Evolutionary conservation across 306 rosid species (phyloP), one percentile per base, ranked within the genome.

Genomic region (Ochetophila trinervis): DNA sequence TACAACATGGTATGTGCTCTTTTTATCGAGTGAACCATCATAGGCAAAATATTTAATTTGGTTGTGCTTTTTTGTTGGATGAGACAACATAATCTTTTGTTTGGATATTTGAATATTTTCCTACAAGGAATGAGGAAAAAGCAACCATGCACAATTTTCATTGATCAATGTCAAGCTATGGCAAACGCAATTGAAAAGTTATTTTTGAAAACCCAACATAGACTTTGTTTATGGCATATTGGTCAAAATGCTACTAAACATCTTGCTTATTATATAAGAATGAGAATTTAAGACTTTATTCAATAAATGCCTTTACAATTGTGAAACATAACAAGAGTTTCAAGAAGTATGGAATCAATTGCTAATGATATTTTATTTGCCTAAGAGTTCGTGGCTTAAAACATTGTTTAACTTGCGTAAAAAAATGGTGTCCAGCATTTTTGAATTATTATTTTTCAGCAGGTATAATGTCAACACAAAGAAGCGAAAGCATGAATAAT

Each of bases 151-250:
- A 42, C 52, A 36, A 12, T 61, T 17, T 42, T 61, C 19, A 61
- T 50, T 7, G 8, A 61, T 8, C 51, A 63, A 47, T 24, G 48
- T 32, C 59, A 52, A 65, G 56, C 42, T 12, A 65, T 52, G 30
- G 23, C 69, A 18, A 22, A 49, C 49, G 69, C 69, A 22, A 52
- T 65, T 5, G 68, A 47, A 44, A 47, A 49, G n/a, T 37, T 63
- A 7, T 45, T 63, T 16, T 56, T 40, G 1, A 12, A 47, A 14
- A 48, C 53, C 17, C 53, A 48, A 14, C 69, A 63, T 27, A 32
- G 40, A 5, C 53, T 23, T 23, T 49, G 10, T 24, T 22, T 50
- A 17, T 22, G 56, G 54, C 40, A 45, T 49, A 48, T 63, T n/a
- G 18, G 40, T 50, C 40, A 63, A 63, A 63, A 49, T 49, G 68